A percentile compares a stretch with the other conserved stretches of the same genome.
Evolutionary conservation across 768 basidiomycete genomes (phyloP).

Genomic region (Rhizopogon salebrosus): DNA sequence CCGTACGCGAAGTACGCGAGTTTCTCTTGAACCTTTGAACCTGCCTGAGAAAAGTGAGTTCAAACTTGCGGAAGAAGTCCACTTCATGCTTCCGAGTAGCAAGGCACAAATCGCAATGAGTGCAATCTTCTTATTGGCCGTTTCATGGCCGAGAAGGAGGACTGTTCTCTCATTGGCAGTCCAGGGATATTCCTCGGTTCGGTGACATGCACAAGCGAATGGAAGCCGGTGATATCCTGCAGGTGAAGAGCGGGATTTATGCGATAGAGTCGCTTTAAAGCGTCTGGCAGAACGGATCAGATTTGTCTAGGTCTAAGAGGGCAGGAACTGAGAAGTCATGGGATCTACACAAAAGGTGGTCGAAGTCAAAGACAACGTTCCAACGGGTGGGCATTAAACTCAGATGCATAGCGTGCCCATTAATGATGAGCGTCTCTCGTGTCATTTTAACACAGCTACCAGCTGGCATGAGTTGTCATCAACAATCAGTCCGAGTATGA

Average conservation of each 20-base stretch:
- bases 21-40: constrained; percentile 51
- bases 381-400: no score
- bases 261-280: constrained; percentile 50
- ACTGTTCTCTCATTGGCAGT: constrained; percentile 57
- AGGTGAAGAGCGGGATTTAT: constrained; percentile 65
- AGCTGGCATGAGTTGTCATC: no score
- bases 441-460: no score
- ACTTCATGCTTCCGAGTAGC: constrained; percentile 70
- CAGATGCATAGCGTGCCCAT: no score
- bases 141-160: constrained; percentile 42
- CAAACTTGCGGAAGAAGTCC: constrained; percentile 38
- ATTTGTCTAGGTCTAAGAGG: constrained; percentile 46
- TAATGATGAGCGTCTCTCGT: no score
- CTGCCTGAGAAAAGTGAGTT: constrained; percentile 25
- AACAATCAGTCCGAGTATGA: no score
- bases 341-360: no score
- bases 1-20: constrained; percentile 70
- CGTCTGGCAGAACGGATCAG: constrained; percentile 33
- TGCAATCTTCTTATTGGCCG: constrained; percentile 46
- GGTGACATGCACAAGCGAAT: constrained; percentile 57
- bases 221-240: constrained; percentile 81
- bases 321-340: constrained; percentile 57
- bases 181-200: constrained; percentile 41
- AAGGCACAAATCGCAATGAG: constrained; percentile 78
- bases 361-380: no score